Base-by-base conservation (phyloP, 495 filamentous ascomycete species). In the Hypomontagnella submonticulosa region DNA sequence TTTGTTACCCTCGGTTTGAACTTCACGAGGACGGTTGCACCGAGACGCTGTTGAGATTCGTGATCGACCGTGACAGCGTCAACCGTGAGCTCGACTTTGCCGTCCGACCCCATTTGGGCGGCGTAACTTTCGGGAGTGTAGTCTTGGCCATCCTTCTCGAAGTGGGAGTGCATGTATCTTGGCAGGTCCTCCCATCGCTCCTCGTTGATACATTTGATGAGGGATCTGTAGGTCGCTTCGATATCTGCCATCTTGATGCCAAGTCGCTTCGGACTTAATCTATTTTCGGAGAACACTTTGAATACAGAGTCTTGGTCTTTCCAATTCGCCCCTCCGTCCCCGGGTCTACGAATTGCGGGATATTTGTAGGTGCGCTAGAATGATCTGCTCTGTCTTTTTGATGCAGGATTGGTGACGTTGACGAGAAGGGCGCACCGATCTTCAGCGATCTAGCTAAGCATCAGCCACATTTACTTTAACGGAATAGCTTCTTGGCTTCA, bases 121-220 rank as follows among this genome's bases (percentile, higher is more conserved):
- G 61, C 63, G 30, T 69, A 61, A n/a, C 63, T 61, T 32, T 67
- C 71, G 5, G 69, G 50, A 2, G 63, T 63, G 12, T 61, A 47
- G n/a, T 61, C 53, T 44, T 70, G 61, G 40, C 66, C 53, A 30
- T 73, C 71, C 62, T 66, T 74, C n/a, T 42, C 37, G 15, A 73
- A 18, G 36, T 43, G 51, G 0, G 48, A 57, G 12, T 66, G 56
- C 32, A 73, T 55, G 10, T 55, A 62, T 57, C 53, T 64, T 44
- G 68, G 52, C 37, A 69, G 19, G 12, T 66, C 49, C 3, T 50
- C 40, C 57, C 71, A 73, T 62, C 43, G 60, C 15, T 49, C 5
- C 55, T 68, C 52, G 63, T 65, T 69, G 47, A 67, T 53, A 36
- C 62, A 67, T 11, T 46, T 40, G 15, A 70, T 33, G 16, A 60